Percentiles rank a stretch among this genome's conserved stretches.
phyloP scores from a whole-genome alignment of 1,284 basidiomycete species.

The Rhodotorula sp. region DNA sequence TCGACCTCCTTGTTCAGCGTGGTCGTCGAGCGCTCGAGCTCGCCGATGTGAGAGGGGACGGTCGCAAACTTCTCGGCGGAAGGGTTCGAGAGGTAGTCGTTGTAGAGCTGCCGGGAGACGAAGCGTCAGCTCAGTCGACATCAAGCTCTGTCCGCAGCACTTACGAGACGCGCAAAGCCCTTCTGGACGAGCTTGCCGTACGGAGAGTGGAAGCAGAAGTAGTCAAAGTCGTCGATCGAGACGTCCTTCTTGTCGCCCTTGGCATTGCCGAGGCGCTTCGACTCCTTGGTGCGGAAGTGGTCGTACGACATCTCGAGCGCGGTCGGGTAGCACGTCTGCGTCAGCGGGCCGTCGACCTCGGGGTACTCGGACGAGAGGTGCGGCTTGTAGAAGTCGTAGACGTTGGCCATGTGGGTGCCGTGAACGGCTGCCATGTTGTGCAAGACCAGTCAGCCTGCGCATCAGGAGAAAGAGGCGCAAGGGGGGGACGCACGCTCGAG shows the following conservation, averaged over 20 bases:
- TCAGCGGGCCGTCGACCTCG: constrained; percentile 94
- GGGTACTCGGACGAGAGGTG: constrained; percentile 91
- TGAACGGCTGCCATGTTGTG: constrained; percentile 72
- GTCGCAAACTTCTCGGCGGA: constrained; percentile 70
- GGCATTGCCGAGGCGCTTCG: constrained; percentile 50
- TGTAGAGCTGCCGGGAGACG: constrained; percentile 61
- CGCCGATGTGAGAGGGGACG: constrained; percentile 70
- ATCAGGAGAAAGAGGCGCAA: constrained; percentile 1
- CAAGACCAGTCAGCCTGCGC: background rate
- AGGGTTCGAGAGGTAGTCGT: constrained; percentile 86
- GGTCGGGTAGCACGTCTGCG: constrained; percentile 91
- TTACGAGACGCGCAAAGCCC: constrained; percentile 81
- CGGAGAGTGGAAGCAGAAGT: constrained; percentile 61
- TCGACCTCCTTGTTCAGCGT: constrained; percentile 92
- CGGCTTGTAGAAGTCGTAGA: constrained; percentile 91
- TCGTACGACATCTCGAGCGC: constrained; percentile 90
- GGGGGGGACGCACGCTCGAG: constrained; percentile 78
- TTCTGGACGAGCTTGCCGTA: constrained; percentile 99
- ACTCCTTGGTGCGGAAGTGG: constrained; percentile 78
- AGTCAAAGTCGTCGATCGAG: constrained; percentile 52
- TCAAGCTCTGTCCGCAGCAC: constrained; percentile 15
- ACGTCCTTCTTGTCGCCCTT: constrained; percentile 36
- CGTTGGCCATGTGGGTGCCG: constrained; percentile 96
- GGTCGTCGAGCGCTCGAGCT: constrained; percentile 68
- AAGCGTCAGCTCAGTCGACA: background rate